These are phyloP conservation scores for Cordyceps tenuipes DNA, from an alignment of 2,329 filamentous ascomycete species.

Conservation along the genomic window DNA sequence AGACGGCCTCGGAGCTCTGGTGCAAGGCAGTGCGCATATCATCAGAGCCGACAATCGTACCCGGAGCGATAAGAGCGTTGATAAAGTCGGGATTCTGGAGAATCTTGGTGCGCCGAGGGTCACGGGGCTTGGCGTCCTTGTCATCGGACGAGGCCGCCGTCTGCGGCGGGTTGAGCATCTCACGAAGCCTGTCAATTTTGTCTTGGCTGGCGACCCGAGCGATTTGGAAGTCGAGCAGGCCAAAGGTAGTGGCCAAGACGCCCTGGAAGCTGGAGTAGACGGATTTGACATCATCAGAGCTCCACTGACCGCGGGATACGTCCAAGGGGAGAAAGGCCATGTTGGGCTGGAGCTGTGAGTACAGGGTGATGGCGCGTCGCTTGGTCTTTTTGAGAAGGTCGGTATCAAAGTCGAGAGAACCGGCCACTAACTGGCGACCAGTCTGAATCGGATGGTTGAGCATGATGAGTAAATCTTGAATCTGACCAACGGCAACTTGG, in stretches of 20 bases:
- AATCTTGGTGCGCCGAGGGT: constrained; percentile 20
- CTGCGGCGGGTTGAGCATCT: not conserved
- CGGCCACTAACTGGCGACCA: constrained; percentile 19
- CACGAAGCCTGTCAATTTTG: constrained; percentile 10
- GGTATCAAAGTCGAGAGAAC: constrained; percentile 17
- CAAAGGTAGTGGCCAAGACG: constrained; percentile 25
- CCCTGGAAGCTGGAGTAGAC: constrained; percentile 29
- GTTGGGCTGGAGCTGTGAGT: constrained; percentile 30
- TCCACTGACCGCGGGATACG: constrained; percentile 37
- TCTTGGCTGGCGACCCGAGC: constrained; percentile 19
- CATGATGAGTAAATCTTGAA: constrained; percentile 24
- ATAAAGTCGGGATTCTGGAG: constrained; percentile 26
- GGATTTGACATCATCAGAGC: constrained; percentile 31
- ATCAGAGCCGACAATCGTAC: constrained; percentile 23
- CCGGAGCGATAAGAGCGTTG: constrained; percentile 29
- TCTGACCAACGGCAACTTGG: constrained; percentile 29
- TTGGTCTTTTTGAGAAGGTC: constrained; percentile 21
- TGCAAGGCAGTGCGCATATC: constrained; percentile 27
- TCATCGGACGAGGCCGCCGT: not conserved
- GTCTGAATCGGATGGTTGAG: constrained; percentile 25
- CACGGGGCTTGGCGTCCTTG: constrained; percentile 8
- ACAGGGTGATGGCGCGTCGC: constrained; percentile 24
- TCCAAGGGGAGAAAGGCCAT: constrained; percentile 38
- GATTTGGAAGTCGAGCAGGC: constrained; percentile 36
- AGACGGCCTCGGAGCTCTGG: constrained; percentile 20